Conservation (phyloP, 2,329 filamentous ascomycete species). For the Colletotrichum magnum region DNA sequence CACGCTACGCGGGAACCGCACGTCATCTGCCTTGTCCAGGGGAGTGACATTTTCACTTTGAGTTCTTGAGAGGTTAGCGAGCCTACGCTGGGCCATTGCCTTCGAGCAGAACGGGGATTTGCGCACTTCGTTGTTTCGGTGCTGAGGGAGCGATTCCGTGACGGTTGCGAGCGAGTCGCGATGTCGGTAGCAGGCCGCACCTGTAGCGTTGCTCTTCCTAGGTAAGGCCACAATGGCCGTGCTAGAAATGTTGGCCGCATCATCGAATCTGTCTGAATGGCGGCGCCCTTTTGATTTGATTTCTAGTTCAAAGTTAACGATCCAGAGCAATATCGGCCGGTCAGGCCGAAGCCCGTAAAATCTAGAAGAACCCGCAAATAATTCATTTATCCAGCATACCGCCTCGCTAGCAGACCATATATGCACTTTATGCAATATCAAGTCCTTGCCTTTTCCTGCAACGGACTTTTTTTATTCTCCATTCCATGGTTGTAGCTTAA, state of each 20-base stretch:
- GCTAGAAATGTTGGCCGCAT: constrained; percentile 34
- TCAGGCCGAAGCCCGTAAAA: constrained; percentile 4
- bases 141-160: constrained; percentile 22
- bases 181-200: constrained; percentile 2
- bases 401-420: too few relatives aligned
- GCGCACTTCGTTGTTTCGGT: constrained; percentile 6
- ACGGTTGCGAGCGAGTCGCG: background rate
- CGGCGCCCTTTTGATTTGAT: background rate
- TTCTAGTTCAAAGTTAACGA: background rate
- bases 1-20: constrained; percentile 81
- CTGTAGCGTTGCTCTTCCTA: constrained; percentile 13
- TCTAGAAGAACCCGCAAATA: constrained; percentile 13
- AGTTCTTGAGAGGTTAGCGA: background rate
- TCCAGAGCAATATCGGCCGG: too few relatives aligned
- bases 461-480: too few relatives aligned
- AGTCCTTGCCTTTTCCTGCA: too few relatives aligned
- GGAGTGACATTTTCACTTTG: background rate
- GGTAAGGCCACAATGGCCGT: constrained; percentile 16
- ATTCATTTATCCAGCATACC: background rate
- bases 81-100: too few relatives aligned
- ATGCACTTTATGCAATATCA: too few relatives aligned
- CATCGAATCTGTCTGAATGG: constrained; percentile 14
- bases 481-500: too few relatives aligned
- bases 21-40: constrained; percentile 7
- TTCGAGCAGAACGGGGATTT: background rate